Percentiles rank a stretch among this genome's conserved stretches.
phyloP scores from a whole-genome alignment of 306 rosid genomes.

The Quillaja saponaria region DNA sequence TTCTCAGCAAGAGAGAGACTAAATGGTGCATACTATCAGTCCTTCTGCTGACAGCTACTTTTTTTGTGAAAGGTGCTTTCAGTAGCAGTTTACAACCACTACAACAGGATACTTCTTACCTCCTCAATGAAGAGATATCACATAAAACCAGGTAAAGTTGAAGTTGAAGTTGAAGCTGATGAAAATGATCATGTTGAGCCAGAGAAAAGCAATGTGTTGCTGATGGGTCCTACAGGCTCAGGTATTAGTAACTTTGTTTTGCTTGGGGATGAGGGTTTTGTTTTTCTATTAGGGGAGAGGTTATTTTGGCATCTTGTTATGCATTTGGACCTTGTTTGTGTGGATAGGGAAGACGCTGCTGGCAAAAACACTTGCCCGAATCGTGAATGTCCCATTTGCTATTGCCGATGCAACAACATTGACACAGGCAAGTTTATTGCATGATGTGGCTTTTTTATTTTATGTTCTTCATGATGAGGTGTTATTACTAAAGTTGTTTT shows the following conservation, averaged over 20 bases:
- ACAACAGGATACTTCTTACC: constrained; percentile 51
- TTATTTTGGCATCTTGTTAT: no score
- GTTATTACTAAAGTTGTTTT: no score
- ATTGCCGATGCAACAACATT: constrained; percentile 72
- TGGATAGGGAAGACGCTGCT: constrained; percentile 72
- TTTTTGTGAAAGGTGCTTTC: constrained; percentile 57
- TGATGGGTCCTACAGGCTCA: constrained; percentile 79
- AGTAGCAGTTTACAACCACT: constrained; percentile 79
- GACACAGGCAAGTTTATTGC: constrained; percentile 58
- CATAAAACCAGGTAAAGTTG: constrained; percentile 13
- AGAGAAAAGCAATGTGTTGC: constrained; percentile 65
- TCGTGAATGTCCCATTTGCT: constrained; percentile 72
- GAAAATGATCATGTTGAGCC: constrained; percentile 53
- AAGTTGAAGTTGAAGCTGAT: constrained; percentile 29
- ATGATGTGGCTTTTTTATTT: neutral
- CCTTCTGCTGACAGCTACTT: constrained; percentile 13
- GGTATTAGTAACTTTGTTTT: constrained; percentile 31
- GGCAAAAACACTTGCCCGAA: constrained; percentile 76
- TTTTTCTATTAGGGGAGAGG: neutral
- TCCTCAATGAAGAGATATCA: constrained; percentile 35
- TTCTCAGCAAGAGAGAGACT: neutral
- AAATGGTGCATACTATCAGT: neutral
- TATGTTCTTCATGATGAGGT: no score
- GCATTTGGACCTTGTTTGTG: constrained; percentile 19
- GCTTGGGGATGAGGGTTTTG: neutral